Base-by-base conservation (phyloP, 2,329 filamentous ascomycete species). In the Colletotrichum sidae region DNA sequence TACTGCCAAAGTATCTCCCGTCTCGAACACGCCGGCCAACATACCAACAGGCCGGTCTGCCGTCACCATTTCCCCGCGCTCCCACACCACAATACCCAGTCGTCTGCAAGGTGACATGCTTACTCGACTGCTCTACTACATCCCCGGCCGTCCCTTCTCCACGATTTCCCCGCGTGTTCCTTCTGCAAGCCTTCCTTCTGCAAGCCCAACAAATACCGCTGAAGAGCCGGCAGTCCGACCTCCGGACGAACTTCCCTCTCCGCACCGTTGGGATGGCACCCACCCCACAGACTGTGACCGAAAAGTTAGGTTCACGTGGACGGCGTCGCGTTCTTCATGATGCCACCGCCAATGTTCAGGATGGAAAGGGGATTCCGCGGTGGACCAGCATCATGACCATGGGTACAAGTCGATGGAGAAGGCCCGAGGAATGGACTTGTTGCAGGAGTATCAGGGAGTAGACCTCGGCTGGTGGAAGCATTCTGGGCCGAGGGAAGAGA, bases 1-100 rank as follows among this genome's bases (percentile, higher is more conserved):
- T 44, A 47, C 41, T 63, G 47, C 60, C 60, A 39, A 63, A 59
- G 25, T 47, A 11, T 15, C 46, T 59, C 47, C 60, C 47, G 55
- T 53, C 38, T 12, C 15, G 6, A 38, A 35, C n/a, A 38, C 35
- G 15, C 44, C 10, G n/a, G 37, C 41, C 25, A 35, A 25, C 37
- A 37, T 34, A 34, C 38, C 45, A 33, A 33, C n/a, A 12, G 25
- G 10, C 54, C 47, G 42, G 41, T 41, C 37, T 41, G 45, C 47
- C 12, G 53, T 59, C 35, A 46, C 41, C 12, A 53, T 13, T 53
- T 63, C 55, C 60, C 60, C 60, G 55, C 60, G 59, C 33, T 47
- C 55, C 47, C 55, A 60, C 61, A 39, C 50, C n/a, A 42, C 42
- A 47, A 50, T 33, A 60, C 17, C 44, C 10, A 42, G 11, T 33